Evolutionary conservation across 176 grass and related monocot species (phyloP).

Genomic region (Pontederia paniculata): DNA sequence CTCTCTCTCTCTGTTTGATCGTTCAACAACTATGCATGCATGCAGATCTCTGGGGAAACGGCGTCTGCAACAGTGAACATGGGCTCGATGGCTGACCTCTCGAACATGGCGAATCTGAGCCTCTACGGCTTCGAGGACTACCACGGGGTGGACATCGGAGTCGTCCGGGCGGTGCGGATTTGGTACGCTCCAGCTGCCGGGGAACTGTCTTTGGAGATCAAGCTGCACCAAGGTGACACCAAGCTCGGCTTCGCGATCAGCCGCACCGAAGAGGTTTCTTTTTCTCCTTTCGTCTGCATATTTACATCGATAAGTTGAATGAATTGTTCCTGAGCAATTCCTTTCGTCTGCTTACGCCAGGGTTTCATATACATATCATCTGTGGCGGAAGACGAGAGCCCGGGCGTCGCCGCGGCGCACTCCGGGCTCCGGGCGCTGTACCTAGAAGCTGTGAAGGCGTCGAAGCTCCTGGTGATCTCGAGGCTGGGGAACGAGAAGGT

Average conservation of each 20-base stretch:
- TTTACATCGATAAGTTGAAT: too few species aligned
- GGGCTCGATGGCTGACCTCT: slow-evolving; percentile 64
- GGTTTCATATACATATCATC: slow-evolving; percentile 89
- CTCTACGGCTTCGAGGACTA: slow-evolving; percentile 97
- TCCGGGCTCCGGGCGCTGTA: slow-evolving; percentile 64
- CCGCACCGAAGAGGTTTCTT: slow-evolving; percentile 61
- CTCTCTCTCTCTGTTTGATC: background rate
- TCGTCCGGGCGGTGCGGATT: slow-evolving; percentile 51
- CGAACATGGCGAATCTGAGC: slow-evolving; percentile 61
- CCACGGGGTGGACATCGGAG: slow-evolving; percentile 87
- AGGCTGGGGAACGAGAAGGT: slow-evolving; percentile 75
- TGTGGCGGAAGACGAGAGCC: slow-evolving; percentile 60
- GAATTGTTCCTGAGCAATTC: background rate
- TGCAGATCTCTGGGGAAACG: slow-evolving; percentile 69
- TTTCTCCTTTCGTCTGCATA: background rate
- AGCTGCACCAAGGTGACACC: slow-evolving; percentile 49
- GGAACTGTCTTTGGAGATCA: slow-evolving; percentile 61
- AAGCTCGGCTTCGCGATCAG: slow-evolving; percentile 85
- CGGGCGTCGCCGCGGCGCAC: slow-evolving; percentile 41
- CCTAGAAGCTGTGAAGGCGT: slow-evolving; percentile 34
- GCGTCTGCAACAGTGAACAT: slow-evolving; percentile 65
- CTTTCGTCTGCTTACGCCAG: background rate
- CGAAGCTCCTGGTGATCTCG: slow-evolving; percentile 60
- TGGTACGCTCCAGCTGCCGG: slow-evolving; percentile 62
- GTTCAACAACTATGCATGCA: background rate